Conservation (phyloP, 345 rosid species). For the Mercurialis annua region DNA sequence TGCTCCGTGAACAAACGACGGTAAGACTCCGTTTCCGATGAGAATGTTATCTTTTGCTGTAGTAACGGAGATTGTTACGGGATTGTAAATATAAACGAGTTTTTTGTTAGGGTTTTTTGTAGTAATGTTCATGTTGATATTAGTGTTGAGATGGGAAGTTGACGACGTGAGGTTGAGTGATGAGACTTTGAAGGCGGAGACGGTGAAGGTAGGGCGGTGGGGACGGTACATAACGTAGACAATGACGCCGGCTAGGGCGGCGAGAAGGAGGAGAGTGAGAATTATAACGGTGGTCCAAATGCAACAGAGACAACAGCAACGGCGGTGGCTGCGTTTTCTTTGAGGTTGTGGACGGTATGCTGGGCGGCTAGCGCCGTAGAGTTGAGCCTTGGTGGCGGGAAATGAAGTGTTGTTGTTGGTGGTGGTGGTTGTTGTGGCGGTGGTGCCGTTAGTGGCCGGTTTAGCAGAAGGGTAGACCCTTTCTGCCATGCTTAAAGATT, state of each 20-base stretch:
- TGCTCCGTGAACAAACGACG: slow-evolving; percentile 56
- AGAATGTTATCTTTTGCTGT: slow-evolving; percentile 34
- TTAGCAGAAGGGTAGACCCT: slow-evolving; percentile 59
- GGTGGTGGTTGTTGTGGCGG: slow-evolving; percentile 17
- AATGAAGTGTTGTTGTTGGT: slow-evolving; percentile 40
- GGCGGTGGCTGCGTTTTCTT: slow-evolving; percentile 45
- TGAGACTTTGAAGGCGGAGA: slow-evolving; percentile 55
- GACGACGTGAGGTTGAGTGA: slow-evolving; percentile 63
- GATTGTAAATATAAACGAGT: slow-evolving; percentile 53
- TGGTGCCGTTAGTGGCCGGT: slow-evolving; percentile 32
- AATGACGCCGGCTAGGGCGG: slow-evolving; percentile 42
- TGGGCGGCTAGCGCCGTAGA: slow-evolving; percentile 63
- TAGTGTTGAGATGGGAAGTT: slow-evolving; percentile 38
- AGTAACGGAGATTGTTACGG: slow-evolving; percentile 35
- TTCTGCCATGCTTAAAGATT: slow-evolving; percentile 45
- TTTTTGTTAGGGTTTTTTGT: slow-evolving; percentile 82
- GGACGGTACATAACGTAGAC: slow-evolving; percentile 77
- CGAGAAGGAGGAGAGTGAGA: slow-evolving; percentile 47
- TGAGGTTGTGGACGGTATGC: slow-evolving; percentile 67
- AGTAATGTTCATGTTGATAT: slow-evolving; percentile 56
- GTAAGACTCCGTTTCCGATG: slow-evolving; percentile 54
- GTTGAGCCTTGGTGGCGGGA: slow-evolving; percentile 67
- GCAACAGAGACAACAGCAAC: slow-evolving; percentile 62
- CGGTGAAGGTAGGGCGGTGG: slow-evolving; percentile 61
- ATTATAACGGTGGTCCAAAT: slow-evolving; percentile 46